Conservation (phyloP, 2,329 filamentous ascomycete genomes). For the Cytospora leucostoma region DNA sequence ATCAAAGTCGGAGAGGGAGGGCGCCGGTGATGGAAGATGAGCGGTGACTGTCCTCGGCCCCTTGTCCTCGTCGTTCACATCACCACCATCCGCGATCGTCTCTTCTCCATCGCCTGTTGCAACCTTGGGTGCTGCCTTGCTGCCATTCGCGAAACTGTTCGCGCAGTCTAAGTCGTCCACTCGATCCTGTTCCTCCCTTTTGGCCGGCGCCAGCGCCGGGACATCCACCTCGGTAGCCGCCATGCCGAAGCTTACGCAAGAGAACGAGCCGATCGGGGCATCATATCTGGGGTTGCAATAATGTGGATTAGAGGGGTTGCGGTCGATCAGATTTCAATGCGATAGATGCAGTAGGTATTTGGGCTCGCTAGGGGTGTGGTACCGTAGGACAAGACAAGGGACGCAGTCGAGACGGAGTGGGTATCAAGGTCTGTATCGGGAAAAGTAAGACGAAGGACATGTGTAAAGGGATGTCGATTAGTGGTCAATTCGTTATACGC, state of each 20-base stretch:
- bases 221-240: conserved; percentile 22
- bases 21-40: conserved; percentile 15
- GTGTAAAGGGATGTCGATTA: not conserved
- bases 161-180: not conserved
- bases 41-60: not conserved
- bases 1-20: conserved; percentile 1
- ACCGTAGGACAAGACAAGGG: not conserved
- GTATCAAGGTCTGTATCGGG: not conserved
- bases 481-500: not conserved
- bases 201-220: conserved; percentile 2
- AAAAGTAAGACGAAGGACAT: not conserved
- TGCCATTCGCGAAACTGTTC: not conserved
- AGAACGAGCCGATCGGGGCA: not conserved
- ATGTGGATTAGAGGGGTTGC: not conserved
- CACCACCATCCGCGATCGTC: not conserved
- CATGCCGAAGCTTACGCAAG: conserved; percentile 8
- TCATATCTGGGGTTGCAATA: not conserved
- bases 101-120: not conserved
- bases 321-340: not conserved
- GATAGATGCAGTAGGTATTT: not conserved
- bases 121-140: not conserved
- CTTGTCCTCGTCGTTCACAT: conserved; percentile 7
- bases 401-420: not conserved
- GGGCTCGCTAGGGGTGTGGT: not conserved
- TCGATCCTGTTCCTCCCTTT: conserved; percentile 1